Percentiles rank a stretch among this genome's conserved stretches.
These are phyloP conservation scores for Cenchrus fungigraminus DNA, from an alignment of 176 grass and related monocot genomes.

Conservation along the genomic window DNA sequence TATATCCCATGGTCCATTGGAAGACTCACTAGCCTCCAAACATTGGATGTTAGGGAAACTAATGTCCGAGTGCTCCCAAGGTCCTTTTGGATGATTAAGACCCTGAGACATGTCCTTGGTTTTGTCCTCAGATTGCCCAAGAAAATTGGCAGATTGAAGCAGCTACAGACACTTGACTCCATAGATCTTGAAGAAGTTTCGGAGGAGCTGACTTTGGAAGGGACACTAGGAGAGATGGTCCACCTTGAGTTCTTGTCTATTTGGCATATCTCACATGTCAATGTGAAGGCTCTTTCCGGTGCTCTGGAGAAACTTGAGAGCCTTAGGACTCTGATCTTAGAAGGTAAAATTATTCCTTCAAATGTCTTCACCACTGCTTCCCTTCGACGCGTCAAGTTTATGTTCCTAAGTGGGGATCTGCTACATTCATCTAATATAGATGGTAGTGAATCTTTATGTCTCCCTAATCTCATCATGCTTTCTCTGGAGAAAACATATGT, in stretches of 20 bases:
- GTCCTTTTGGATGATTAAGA: constrained; percentile 29
- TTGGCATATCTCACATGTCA: rapidly evolving
- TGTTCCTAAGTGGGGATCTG: constrained; percentile 3
- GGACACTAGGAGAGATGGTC: not conserved
- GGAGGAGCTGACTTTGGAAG: not conserved
- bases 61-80: constrained; percentile 5
- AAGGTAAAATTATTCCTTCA: not conserved
- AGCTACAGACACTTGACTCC: constrained; percentile 28
- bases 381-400: not conserved
- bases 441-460: not conserved
- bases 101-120: constrained; percentile 39
- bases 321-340: constrained; percentile 11
- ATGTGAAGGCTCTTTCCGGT: not conserved
- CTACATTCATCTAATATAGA: not conserved
- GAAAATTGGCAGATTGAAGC: not conserved
- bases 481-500: constrained; percentile 15
- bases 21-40: constrained; percentile 1
- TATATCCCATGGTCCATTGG: not conserved
- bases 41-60: constrained; percentile 21
- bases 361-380: not conserved
- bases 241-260: not conserved
- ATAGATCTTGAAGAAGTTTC: not conserved
- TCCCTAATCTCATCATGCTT: constrained; percentile 42
- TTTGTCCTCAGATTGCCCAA: not conserved
- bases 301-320: not conserved